Base-by-base conservation (phyloP, 2,329 filamentous ascomycete genomes). In the Claviceps digitariae region DNA sequence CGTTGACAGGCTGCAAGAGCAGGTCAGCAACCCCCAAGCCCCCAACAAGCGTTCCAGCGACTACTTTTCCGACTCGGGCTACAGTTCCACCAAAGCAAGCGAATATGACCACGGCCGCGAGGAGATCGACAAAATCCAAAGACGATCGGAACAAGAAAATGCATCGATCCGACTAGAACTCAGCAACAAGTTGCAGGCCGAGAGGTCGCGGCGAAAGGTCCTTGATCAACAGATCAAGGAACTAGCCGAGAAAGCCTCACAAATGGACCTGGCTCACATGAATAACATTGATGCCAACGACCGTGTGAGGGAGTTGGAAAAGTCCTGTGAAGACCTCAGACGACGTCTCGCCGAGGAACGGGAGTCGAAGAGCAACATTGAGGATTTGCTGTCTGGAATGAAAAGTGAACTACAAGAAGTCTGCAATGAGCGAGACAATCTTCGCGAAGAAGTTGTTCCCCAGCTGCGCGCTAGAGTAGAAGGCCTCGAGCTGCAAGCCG, bases 31-130 rank as follows among this genome's bases (percentile, higher is more conserved):
- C 68, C 64, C 76, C 63, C 70, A 75, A 67, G 64, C 73, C 60
- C 62, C 77, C 29, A 83, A 79, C 57, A 85, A 86, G 66, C 81
- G 91, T 56, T 94, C 88, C 10, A 97, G 93, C 70, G 93, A 98
- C 70, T 97, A 98, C 71, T 98, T 93, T 67, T 98, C 93, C 2
- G 93, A 98, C 67, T 95, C 90, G 6, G 93, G 93, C 34, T 85
- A 88, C 54, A 91, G 89, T 67, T 91, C 89, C 1, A 78, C 87
- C 52, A 86, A 89, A 62, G 85, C 84, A 63, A 83, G 85, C 56
- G 84, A 87, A 48, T 73, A 73, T 55, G 81, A 84, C 55, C 74
- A 79, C 45, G 75, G 73, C 34, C 77, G 75, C 50, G 81, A 84
- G 62, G 88, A 96, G 66, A 73, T 96, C 36, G 88, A 95, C 56